Evolutionary conservation across 2,329 filamentous ascomycete genomes (phyloP), one percentile per base, ranked within the genome.

Genomic region (Pseudogymnoascus sp.): DNA sequence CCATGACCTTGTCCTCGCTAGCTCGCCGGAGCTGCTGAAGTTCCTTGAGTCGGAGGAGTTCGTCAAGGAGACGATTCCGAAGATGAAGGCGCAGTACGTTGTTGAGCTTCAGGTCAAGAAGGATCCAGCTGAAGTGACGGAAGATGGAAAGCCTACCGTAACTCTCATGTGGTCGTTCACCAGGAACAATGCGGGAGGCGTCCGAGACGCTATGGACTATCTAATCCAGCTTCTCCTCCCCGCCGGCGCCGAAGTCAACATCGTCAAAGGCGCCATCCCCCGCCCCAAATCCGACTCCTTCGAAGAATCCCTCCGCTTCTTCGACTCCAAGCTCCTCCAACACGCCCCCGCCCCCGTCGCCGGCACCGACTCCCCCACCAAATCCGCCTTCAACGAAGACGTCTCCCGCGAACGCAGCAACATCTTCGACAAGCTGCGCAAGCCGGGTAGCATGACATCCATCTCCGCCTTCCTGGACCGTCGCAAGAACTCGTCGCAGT

Each of bases 251-350:
- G 91, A 97, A 70, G 84, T 88, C 8, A 90, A 84, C 63, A 87
- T 92, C 44, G 87, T 97, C 71, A 95, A 95, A 75, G 94, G 94
- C 61, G 88, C 91, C n/a, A 94, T 97, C 67, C 92, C 93, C 18
- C 89, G 94, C n/a, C 94, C 94, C 66, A 97, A 97, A 79, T 97
- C 94, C 0, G 94, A 99, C 75, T 97, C 94, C 0, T 99, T 99
- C 68, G 94, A 99, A 74, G 93, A 99, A 70, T 96, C 93, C 6
- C 82, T 97, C 61, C 93, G 92, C 63, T 97, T 92, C 78, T 99
- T 99, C 72, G 91, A 97, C 73, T 97, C 93, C 1, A 97, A 97
- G 78, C 83, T 99, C 53, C 84, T 99, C 62, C 94, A 97, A 75
- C 92, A 95, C 70, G 92, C 93, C 3, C 92, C 93, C 37, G 84